Percentiles rank a stretch among this genome's conserved stretches.
phyloP scores from a whole-genome alignment of 305 asterid species.

The Rubia peregrina region DNA sequence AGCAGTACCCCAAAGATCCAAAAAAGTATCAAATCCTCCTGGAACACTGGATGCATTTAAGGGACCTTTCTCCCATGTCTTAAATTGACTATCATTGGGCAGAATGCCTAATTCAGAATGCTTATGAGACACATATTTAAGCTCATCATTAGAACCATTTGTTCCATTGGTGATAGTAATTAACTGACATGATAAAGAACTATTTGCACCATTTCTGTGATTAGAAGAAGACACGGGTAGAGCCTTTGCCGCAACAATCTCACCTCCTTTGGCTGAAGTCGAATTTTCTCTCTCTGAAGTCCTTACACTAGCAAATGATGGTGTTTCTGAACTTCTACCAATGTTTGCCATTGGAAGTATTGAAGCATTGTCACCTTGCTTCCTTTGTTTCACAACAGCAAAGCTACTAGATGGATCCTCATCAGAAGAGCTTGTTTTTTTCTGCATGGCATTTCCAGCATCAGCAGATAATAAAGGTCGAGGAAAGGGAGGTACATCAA shows the following conservation, averaged over 20 bases:
- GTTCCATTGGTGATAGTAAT: conserved; percentile 23
- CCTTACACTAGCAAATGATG: conserved; percentile 25
- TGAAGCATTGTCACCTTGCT: conserved; percentile 28
- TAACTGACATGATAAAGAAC: conserved; percentile 27
- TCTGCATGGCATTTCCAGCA: conserved; percentile 35
- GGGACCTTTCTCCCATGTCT: conserved; percentile 58
- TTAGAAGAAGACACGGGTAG: conserved; percentile 30
- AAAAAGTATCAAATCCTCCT: conserved; percentile 83
- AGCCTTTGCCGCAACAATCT: conserved; percentile 29
- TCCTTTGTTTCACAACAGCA: conserved; percentile 32
- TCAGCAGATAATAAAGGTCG: conserved; percentile 39
- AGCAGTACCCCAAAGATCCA: conserved; percentile 64
- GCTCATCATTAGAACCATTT: conserved; percentile 25
- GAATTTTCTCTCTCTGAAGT: conserved; percentile 27
- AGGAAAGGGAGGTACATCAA: conserved; percentile 58
- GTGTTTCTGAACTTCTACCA: conserved; percentile 27
- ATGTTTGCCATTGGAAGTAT: conserved; percentile 26
- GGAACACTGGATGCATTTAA: conserved; percentile 52
- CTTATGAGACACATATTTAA: conserved; percentile 25
- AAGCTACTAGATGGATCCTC: conserved; percentile 67
- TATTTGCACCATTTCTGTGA: conserved; percentile 22
- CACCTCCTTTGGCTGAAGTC: conserved; percentile 21
- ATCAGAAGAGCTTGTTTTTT: conserved; percentile 45
- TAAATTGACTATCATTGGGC: conserved; percentile 30
- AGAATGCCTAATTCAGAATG: conserved; percentile 31